Base-by-base conservation (phyloP, 768 basidiomycete genomes). In the Lanmaoa rubissima region DNA sequence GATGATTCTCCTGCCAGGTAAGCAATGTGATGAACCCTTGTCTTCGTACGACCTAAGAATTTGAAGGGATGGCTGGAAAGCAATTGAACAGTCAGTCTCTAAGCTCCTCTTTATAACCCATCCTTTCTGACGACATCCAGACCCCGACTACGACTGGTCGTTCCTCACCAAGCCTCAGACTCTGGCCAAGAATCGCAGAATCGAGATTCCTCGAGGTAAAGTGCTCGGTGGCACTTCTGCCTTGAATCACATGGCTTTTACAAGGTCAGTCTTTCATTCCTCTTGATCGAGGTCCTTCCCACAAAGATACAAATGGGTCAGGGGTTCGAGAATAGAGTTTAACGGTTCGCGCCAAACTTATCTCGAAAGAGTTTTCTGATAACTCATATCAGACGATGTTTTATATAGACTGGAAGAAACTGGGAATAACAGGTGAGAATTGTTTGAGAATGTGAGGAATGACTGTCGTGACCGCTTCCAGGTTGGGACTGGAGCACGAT, bases 61-160 rank as follows among this genome's bases (percentile, higher is more conserved):
- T 36, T 28, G 5, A 40, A 59, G 54, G 57, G 24, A 59, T 62
- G 51, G 14, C 59, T 1, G 51, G 54, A 11, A 62, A 55, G 48
- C 51, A 50, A 2, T 21, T 57, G 46, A 24, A 49, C 31, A 61
- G 60, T 60, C 28, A 55, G 53, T 63, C 26, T 11, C 21, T 11
- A 14, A 42, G 26, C 26, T 38, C 6, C 40, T 36, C 13, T 9
- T 11, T 31, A 19, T 34, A 36, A 21, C 38, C 40, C 26, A 35
- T 48, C 24, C 26, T n/a, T 24, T 24, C 40, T 47, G 45, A 62
- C 21, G 36, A 26, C 19, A 19, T 35, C 1, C 26, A 61, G 63
- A 66, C n/a, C 55, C 55, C 4, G 60, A 58, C 13, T 59, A 62
- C 51, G 63, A 64, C 35, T 57, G 63, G 55, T 53, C 24, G 21